phyloP scores from a whole-genome alignment of 2,329 filamentous ascomycete species.

The Cercospora sojina region DNA sequence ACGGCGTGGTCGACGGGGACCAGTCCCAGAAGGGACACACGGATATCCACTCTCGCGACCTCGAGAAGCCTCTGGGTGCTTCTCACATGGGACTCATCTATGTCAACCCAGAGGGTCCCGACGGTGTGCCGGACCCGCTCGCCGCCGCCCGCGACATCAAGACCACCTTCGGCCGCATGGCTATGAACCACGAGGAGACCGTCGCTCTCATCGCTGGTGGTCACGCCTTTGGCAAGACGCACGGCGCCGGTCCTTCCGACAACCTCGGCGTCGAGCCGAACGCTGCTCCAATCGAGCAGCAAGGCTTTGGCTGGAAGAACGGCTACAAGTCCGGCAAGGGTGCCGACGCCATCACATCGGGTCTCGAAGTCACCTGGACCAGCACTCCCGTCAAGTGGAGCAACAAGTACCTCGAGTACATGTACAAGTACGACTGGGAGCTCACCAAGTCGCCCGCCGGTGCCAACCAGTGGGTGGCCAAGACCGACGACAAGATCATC shows the following conservation, averaged over 20 bases:
- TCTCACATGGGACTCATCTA: conserved; percentile 78
- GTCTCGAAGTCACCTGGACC: conserved; percentile 78
- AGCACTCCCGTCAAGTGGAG: conserved; percentile 73
- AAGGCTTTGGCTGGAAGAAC: conserved; percentile 73
- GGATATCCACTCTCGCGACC: conserved; percentile 56
- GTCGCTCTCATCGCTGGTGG: conserved; percentile 76
- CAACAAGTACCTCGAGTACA: conserved; percentile 71
- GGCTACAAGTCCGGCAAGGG: conserved; percentile 64
- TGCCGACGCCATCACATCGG: conserved; percentile 71
- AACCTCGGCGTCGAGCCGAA: conserved; percentile 68
- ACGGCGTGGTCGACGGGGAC: conserved; percentile 47
- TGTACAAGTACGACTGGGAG: conserved; percentile 78
- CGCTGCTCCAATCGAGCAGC: conserved; percentile 61
- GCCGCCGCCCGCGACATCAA: conserved; percentile 71
- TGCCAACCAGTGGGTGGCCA: conserved; percentile 74
- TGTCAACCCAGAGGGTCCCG: conserved; percentile 76
- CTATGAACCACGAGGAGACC: conserved; percentile 80
- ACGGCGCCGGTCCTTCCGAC: conserved; percentile 65
- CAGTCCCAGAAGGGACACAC: conserved; percentile 46
- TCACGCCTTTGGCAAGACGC: conserved; percentile 78
- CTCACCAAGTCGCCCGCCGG: conserved; percentile 72
- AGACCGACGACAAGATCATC: conserved; percentile 64
- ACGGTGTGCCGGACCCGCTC: conserved; percentile 67
- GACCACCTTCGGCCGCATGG: conserved; percentile 74
- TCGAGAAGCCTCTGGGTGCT: conserved; percentile 67